These are phyloP conservation scores for Microstroma glucosiphilum DNA, from an alignment of 1,284 basidiomycete species.

Conservation along the genomic window DNA sequence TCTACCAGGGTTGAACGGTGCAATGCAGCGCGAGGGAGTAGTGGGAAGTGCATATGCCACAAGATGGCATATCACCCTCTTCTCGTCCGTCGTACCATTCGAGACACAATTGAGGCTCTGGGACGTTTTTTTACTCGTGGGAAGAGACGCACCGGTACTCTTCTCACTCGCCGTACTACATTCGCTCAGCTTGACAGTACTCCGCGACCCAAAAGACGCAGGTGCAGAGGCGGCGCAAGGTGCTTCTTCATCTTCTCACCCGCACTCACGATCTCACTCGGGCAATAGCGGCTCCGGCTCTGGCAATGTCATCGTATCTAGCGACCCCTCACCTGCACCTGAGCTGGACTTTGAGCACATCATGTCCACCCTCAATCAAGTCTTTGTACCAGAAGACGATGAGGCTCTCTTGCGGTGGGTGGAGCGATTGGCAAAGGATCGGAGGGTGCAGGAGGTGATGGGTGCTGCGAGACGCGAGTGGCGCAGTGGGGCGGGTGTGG, in stretches of 20 bases:
- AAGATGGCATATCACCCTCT: constrained; percentile 96
- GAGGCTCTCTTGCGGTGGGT: constrained; percentile 43
- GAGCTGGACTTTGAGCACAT: constrained; percentile 30
- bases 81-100: constrained; percentile 87
- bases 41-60: constrained; percentile 91
- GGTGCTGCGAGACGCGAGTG: not conserved
- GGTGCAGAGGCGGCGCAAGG: too few species aligned
- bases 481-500: too few species aligned
- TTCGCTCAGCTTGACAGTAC: constrained; percentile 80
- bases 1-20: constrained; percentile 79
- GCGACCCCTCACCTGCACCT: not conserved
- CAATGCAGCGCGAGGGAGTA: constrained; percentile 67
- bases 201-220: constrained; percentile 54
- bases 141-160: constrained; percentile 59
- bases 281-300: too few species aligned
- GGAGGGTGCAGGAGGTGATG: constrained; percentile 1
- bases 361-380: constrained; percentile 30
- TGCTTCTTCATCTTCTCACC: too few species aligned
- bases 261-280: too few species aligned
- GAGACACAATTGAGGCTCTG: constrained; percentile 87
- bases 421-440: constrained; percentile 4
- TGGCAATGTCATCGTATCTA: too few species aligned
- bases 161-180: constrained; percentile 77
- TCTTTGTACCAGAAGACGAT: constrained; percentile 40
- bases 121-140: constrained; percentile 87